These are phyloP conservation scores for Pseudogymnoascus sp. DNA, from an alignment of 2,329 filamentous ascomycete species.

Conservation along the genomic window DNA sequence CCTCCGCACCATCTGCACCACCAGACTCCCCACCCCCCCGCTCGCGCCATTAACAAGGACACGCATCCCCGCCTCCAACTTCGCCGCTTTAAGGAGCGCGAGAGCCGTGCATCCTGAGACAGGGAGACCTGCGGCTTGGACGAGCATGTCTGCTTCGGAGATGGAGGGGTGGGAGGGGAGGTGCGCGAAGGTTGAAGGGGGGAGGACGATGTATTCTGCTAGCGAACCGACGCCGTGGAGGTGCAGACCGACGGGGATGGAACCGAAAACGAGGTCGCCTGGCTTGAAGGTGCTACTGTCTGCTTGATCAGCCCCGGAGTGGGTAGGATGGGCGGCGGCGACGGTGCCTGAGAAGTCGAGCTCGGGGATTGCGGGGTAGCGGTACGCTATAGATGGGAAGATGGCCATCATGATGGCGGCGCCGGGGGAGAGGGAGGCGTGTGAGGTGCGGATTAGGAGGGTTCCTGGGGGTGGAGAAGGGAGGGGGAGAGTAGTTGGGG, in stretches of 20 bases:
- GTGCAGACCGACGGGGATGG: slow-evolving; percentile 30
- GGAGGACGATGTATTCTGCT: slow-evolving; percentile 34
- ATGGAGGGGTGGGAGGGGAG: neutral
- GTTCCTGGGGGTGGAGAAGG: neutral
- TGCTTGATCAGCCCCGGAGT: neutral
- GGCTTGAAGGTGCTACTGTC: slow-evolving; percentile 21
- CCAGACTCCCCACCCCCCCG: slow-evolving; percentile 42
- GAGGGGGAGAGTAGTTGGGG: neutral
- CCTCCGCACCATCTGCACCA: slow-evolving; percentile 21
- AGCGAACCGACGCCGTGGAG: slow-evolving; percentile 34
- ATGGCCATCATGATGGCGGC: slow-evolving; percentile 37
- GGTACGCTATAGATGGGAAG: slow-evolving; percentile 33
- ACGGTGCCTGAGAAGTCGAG: slow-evolving; percentile 39
- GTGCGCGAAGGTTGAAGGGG: slow-evolving; percentile 28
- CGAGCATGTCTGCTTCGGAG: neutral
- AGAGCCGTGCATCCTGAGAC: slow-evolving; percentile 35
- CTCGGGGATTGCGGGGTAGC: slow-evolving; percentile 33
- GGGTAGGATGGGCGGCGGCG: slow-evolving; percentile 28
- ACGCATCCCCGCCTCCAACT: slow-evolving; percentile 31
- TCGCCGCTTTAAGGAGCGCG: slow-evolving; percentile 33
- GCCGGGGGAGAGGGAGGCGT: slow-evolving; percentile 40
- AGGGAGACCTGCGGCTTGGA: slow-evolving; percentile 31
- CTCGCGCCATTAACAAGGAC: slow-evolving; percentile 46
- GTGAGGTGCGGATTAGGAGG: slow-evolving; percentile 35
- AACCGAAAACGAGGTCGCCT: slow-evolving; percentile 34